Evolutionary conservation across 148 eudicot species (phyloP).

Genomic region (Tetragonia tetragonoides): DNA sequence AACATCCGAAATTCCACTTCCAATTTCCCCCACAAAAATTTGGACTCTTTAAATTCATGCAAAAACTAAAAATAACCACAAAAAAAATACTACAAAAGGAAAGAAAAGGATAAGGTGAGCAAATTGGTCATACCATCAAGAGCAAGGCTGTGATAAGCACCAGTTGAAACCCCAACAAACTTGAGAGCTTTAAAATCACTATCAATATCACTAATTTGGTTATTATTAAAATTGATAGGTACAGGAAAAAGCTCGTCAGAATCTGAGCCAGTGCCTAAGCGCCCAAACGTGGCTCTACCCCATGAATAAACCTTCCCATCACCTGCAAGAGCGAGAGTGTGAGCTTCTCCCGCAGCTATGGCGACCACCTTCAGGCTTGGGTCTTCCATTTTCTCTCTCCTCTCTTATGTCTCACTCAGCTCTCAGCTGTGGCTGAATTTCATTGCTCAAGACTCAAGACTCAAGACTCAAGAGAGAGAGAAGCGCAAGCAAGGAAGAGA

Average conservation of each 20-base stretch:
- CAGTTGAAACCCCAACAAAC: conserved; percentile 61
- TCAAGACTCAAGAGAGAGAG: no score
- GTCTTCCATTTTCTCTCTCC: neutral
- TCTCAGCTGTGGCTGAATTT: no score
- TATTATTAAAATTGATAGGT: conserved; percentile 30
- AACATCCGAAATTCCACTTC: no score
- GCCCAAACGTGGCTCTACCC: conserved; percentile 85
- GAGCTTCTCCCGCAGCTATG: conserved; percentile 82
- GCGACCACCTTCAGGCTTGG: conserved; percentile 39
- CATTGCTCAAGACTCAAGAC: no score
- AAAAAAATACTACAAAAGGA: no score
- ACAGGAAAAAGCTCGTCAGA: conserved; percentile 48
- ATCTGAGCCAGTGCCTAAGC: conserved; percentile 74
- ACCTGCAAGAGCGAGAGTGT: conserved; percentile 72
- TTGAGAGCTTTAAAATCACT: conserved; percentile 20
- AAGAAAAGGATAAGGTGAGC: neutral
- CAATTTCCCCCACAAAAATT: neutral
- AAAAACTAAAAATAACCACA: no score
- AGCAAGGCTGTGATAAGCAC: conserved; percentile 87
- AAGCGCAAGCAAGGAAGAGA: no score
- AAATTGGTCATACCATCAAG: conserved; percentile 51
- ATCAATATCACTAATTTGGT: neutral
- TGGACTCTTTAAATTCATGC: no score
- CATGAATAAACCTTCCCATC: conserved; percentile 76
- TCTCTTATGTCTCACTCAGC: no score